Conservation (phyloP, 1,139 yeast genomes). For the Pichia sp. region DNA sequence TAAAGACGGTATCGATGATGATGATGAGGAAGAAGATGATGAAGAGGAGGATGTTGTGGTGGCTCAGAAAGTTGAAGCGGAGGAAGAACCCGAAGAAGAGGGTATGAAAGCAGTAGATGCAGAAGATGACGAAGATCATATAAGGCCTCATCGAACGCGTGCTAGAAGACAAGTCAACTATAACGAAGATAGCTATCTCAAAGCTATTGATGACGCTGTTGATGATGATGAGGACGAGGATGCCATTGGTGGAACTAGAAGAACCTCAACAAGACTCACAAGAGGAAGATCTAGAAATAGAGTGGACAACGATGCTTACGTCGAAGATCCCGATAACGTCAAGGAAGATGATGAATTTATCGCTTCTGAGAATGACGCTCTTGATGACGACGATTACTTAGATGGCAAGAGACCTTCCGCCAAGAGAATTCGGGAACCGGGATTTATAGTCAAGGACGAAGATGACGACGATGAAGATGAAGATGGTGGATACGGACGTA, state of each 20-base stretch:
- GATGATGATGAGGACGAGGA: neutral
- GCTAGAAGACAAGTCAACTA: slow-evolving; percentile 24
- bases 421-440: slow-evolving; percentile 17
- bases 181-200: slow-evolving; percentile 24
- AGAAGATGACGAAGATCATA: slow-evolving; percentile 29
- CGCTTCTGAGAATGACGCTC: slow-evolving; percentile 11
- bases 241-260: slow-evolving; percentile 17
- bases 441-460: slow-evolving; percentile 24
- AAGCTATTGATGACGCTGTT: slow-evolving; percentile 2
- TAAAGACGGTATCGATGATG: slow-evolving; percentile 1
- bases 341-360: slow-evolving; percentile 16
- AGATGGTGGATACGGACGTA: no score
- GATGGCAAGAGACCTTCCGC: slow-evolving; percentile 11
- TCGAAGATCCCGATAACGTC: neutral
- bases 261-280: neutral
- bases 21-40: slow-evolving; percentile 9
- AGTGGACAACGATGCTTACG: no score
- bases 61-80: slow-evolving; percentile 13
- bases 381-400: slow-evolving; percentile 5
- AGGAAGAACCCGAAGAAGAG: neutral
- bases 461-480: slow-evolving; percentile 16
- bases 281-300: neutral
- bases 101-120: slow-evolving; percentile 9
- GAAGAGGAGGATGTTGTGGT: slow-evolving; percentile 12
- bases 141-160: slow-evolving; percentile 22